Evolutionary conservation across 2,329 filamentous ascomycete genomes (phyloP).

Genomic region (Fusarium cyanostomum): DNA sequence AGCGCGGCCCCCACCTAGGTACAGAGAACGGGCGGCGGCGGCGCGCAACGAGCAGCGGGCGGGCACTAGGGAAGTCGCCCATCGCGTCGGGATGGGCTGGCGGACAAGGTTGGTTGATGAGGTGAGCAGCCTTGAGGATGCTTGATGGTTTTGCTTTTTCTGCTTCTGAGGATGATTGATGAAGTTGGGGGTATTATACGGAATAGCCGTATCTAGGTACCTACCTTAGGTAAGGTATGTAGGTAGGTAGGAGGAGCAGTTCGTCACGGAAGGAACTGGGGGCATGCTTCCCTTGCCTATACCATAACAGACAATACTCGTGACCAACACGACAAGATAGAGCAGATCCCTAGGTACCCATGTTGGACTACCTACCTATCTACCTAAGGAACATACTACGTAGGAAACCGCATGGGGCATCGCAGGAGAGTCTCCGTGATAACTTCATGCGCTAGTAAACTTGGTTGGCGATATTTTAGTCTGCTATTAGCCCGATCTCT

Average conservation of each 20-base stretch:
- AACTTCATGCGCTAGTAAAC: conserved; percentile 21
- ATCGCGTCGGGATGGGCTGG: conserved; percentile 33
- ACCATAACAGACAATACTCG: not conserved
- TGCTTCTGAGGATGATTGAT: not conserved
- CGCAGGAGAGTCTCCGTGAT: not conserved
- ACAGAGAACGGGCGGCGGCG: conserved; percentile 18
- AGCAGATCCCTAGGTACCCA: not conserved
- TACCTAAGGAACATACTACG: not conserved
- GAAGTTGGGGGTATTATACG: not conserved
- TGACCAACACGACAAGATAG: conserved; percentile 2
- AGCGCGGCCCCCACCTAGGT: not conserved
- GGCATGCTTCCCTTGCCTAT: not conserved
- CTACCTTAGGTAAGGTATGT: no score
- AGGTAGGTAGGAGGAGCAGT: no score
- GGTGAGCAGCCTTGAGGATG: not conserved
- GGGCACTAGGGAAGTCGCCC: conserved; percentile 42
- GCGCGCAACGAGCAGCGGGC: conserved; percentile 25
- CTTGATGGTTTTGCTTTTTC: conserved; percentile 1
- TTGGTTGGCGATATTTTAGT: conserved; percentile 14
- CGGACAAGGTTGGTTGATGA: conserved; percentile 5
- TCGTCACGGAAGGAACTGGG: not conserved
- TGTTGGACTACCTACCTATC: not conserved
- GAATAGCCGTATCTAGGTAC: no score
- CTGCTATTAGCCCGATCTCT: not conserved
- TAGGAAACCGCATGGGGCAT: not conserved